Percentiles rank a stretch among this genome's conserved stretches.
phyloP scores from a whole-genome alignment of 2,329 filamentous ascomycete genomes.

The Ceratocystis cubensis region DNA sequence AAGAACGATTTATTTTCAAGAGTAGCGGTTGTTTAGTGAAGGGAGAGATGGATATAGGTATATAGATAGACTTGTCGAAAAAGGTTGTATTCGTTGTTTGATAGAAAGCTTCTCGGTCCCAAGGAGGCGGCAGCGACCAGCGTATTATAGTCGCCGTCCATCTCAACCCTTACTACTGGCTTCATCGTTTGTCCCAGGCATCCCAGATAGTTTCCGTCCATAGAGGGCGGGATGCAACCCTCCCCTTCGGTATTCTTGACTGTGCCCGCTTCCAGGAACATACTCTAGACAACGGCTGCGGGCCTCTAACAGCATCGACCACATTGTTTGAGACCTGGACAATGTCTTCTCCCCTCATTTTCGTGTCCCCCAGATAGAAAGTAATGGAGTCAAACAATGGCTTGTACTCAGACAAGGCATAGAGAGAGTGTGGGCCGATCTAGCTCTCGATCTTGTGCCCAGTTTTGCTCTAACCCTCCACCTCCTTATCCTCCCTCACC shows the following conservation, averaged over 20 bases:
- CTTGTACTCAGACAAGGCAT: neutral
- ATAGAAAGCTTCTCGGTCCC: neutral
- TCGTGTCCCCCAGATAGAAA: neutral
- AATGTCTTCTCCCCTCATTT: neutral
- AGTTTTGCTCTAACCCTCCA: neutral
- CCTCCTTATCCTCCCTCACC: neutral
- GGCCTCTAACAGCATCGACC: neutral
- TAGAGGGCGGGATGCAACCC: neutral
- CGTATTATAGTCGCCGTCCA: neutral
- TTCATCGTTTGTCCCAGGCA: neutral
- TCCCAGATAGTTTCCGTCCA: too few relatives aligned
- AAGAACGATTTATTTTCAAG: too few relatives aligned
- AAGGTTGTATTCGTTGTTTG: neutral
- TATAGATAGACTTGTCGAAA: neutral
- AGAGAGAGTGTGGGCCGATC: neutral
- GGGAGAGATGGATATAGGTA: neutral
- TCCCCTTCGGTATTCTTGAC: neutral
- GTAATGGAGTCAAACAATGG: neutral
- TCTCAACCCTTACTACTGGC: neutral
- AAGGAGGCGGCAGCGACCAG: neutral
- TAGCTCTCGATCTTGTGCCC: conserved; percentile 1
- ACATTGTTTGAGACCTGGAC: neutral
- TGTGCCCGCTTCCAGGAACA: conserved; percentile 3
- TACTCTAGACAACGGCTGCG: neutral
- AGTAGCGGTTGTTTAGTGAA: neutral